Evolutionary conservation across 768 basidiomycete genomes (phyloP), one percentile per base, ranked within the genome.

Genomic region (Pleurotus pulmonarius): DNA sequence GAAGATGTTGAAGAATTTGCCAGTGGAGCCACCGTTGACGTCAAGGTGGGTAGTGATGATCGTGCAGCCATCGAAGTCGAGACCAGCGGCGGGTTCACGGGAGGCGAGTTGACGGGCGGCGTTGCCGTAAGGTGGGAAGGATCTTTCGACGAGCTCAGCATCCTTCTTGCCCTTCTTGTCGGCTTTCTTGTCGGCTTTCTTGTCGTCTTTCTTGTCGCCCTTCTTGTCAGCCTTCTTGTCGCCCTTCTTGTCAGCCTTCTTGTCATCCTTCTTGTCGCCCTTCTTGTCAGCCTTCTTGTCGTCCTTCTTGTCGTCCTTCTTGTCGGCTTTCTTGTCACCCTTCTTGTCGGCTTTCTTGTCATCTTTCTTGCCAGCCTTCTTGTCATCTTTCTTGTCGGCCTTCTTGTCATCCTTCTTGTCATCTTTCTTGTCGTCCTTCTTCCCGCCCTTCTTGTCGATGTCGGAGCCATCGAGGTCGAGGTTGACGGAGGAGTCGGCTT

Each of bases 1-100:
- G 51, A 53, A 53, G 51, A 53, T n/a, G 11, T 25, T 39, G 38
- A 53, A 53, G 51, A 53, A 53, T 5, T 53, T 53, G 51, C 51
- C 51, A 6, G 37, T 4, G 9, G 51, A 53, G 18, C 51, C 51
- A 41, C 38, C 51, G 15, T 53, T 53, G 51, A 53, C 22, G 24
- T 53, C 51, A 20, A 53, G 40, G 51, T 40, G 37, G 39, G 51
- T 53, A 12, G 34, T 40, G 39, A 53, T 53, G 39, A 41, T 29
- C 9, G 39, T 22, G 41, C 51, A 53, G 26, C 51, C 51, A 20
- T 53, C 51, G 51, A 53, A 53, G 16, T 53, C 22, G n/a, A 24
- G 22, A 37, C 20, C 38, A 29, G 16, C 48, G 7, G 29, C 20
- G 29, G 26, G 3, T 16, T 38, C 51, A 25, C 51, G 51, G 15